Conservation (phyloP, 2,329 filamentous ascomycete genomes). For the Botrytis pseudocinerea region DNA sequence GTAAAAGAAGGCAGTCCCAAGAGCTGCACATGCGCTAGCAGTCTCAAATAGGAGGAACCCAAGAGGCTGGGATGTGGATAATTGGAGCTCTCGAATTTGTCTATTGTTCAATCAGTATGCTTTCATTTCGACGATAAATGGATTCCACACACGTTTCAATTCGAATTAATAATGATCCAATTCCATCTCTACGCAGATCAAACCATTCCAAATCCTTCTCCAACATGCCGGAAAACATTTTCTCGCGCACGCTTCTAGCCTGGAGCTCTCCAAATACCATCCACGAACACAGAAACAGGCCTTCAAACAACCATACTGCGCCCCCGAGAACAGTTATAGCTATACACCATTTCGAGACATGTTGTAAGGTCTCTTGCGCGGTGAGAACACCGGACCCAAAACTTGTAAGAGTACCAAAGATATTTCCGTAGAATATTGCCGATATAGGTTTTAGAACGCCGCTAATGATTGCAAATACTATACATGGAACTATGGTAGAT, state of each 20-base stretch:
- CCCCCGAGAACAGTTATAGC: constrained; percentile 64
- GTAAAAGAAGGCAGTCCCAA: constrained; percentile 72
- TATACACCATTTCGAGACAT: constrained; percentile 61
- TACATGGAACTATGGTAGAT: constrained; percentile 53
- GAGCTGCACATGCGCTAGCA: constrained; percentile 63
- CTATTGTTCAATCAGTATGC: constrained; percentile 49
- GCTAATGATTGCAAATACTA: constrained; percentile 57
- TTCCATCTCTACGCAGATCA: constrained; percentile 69
- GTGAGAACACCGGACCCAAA: constrained; percentile 59
- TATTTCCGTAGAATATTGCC: constrained; percentile 69
- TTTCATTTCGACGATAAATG: not conserved
- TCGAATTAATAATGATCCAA: constrained; percentile 68
- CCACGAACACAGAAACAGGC: constrained; percentile 69
- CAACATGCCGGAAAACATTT: constrained; percentile 69
- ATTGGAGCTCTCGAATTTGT: constrained; percentile 78
- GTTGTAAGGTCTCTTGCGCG: constrained; percentile 52
- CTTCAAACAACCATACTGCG: constrained; percentile 66
- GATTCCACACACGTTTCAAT: constrained; percentile 66
- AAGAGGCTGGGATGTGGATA: constrained; percentile 76
- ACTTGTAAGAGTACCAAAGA: constrained; percentile 70
- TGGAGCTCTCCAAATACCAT: constrained; percentile 80
- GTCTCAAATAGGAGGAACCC: constrained; percentile 67
- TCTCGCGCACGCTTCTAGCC: constrained; percentile 62
- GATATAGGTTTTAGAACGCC: constrained; percentile 65
- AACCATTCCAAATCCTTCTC: constrained; percentile 79